Evolutionary conservation across 805 yeast species (phyloP).

Genomic region (Wickerhamomyces canadensis): DNA sequence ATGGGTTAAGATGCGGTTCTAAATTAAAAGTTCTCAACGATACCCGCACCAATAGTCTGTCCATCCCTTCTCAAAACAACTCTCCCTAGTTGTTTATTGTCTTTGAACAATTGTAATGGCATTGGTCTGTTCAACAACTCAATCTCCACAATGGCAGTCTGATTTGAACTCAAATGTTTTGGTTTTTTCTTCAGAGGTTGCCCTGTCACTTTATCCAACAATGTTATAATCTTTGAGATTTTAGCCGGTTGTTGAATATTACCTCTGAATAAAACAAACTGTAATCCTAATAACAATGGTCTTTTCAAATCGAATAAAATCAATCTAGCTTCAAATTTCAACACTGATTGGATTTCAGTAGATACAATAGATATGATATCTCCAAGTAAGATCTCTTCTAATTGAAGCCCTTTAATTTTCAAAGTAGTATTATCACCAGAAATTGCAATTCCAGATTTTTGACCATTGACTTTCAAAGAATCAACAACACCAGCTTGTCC

Average conservation of each 20-base stretch:
- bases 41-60: constrained; percentile 99
- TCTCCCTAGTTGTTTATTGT: constrained; percentile 97
- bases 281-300: constrained; percentile 86
- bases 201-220: constrained; percentile 92
- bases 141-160: constrained; percentile 90
- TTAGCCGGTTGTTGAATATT: constrained; percentile 91
- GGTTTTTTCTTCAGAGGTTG: constrained; percentile 86
- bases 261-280: constrained; percentile 90
- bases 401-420: constrained; percentile 88
- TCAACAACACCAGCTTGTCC: constrained; percentile 87
- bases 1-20: too few species aligned
- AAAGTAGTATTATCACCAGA: constrained; percentile 92
- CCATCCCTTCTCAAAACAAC: constrained; percentile 99
- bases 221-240: constrained; percentile 71
- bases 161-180: constrained; percentile 93
- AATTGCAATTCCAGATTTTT: constrained; percentile 67
- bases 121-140: constrained; percentile 78
- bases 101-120: constrained; percentile 91
- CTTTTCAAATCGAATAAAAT: constrained; percentile 89
- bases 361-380: constrained; percentile 89
- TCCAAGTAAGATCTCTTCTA: constrained; percentile 87
- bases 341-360: constrained; percentile 81
- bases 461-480: constrained; percentile 88
- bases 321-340: constrained; percentile 76
- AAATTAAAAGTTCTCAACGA: constrained; percentile 59